phyloP scores from a whole-genome alignment of 805 yeast species.

The Sungouiella thailandica region DNA sequence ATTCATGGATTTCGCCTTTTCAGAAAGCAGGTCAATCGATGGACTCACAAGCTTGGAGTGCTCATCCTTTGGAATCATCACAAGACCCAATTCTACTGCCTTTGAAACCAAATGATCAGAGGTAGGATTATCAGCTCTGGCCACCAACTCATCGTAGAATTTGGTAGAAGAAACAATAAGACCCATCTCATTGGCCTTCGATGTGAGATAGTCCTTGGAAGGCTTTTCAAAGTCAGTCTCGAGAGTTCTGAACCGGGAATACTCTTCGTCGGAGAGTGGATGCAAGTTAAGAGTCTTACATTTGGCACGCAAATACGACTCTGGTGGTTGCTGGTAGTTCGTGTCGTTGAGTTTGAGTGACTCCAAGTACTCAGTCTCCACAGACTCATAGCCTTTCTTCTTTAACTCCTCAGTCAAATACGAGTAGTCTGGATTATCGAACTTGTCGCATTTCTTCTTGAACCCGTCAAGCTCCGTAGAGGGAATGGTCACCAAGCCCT shows the following conservation, averaged over 20 bases:
- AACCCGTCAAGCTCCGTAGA: conserved; percentile 16
- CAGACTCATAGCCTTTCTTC: conserved; percentile 12
- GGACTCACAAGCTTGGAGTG: conserved; percentile 8
- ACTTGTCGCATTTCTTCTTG: conserved; percentile 6
- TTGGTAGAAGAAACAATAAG: conserved; percentile 25
- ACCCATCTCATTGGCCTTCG: conserved; percentile 33
- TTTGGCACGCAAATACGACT: conserved; percentile 19
- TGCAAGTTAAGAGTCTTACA: conserved; percentile 15
- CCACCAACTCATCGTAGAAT: conserved; percentile 26
- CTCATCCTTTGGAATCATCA: conserved; percentile 6
- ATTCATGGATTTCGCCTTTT: conserved; percentile 5
- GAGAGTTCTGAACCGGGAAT: conserved; percentile 9
- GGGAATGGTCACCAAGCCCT: conserved; percentile 32
- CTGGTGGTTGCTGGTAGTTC: conserved; percentile 19
- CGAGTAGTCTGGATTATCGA: conserved; percentile 20
- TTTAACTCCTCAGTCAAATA: conserved; percentile 18
- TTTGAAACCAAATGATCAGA: conserved; percentile 1
- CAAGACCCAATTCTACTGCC: conserved; percentile 6
- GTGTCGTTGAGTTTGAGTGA: conserved; percentile 11
- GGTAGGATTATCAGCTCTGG: conserved; percentile 9
- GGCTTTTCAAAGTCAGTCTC: conserved; percentile 30
- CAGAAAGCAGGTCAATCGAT: conserved; percentile 4
- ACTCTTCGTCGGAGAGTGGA: conserved; percentile 16
- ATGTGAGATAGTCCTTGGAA: conserved; percentile 24
- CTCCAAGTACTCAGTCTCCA: conserved; percentile 9